These are phyloP conservation scores for Echria macrotheca DNA, from an alignment of 495 filamentous ascomycete species.

Conservation along the genomic window DNA sequence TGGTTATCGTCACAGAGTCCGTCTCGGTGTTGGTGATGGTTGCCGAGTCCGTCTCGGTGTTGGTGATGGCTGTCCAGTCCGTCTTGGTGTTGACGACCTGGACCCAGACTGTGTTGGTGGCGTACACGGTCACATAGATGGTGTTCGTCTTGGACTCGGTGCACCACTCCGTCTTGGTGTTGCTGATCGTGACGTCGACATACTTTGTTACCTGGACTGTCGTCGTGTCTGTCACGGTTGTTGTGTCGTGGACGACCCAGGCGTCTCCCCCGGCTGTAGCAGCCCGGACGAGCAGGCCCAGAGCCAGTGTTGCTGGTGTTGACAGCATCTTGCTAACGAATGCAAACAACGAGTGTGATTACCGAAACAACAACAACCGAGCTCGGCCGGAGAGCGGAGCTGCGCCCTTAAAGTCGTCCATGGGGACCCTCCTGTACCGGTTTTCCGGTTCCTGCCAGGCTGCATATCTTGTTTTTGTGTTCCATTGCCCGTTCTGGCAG, in stretches of 20 bases:
- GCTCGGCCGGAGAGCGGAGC: no score
- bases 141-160: constrained; percentile 1
- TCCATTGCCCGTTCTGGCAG: background rate
- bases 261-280: background rate
- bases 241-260: background rate
- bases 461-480: background rate
- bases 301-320: background rate
- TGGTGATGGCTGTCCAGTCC: background rate
- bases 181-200: constrained; percentile 2
- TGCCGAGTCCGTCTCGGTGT: constrained; percentile 7
- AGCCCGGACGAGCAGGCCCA: background rate
- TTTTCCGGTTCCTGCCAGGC: background rate
- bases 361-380: no score
- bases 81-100: background rate
- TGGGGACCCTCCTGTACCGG: no score
- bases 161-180: constrained; percentile 3
- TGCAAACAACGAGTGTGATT: constrained; percentile 8
- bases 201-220: constrained; percentile 7
- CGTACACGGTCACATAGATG: constrained; percentile 1
- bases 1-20: constrained; percentile 5
- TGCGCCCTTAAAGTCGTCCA: no score
- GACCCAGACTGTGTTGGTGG: constrained; percentile 6
- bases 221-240: background rate
- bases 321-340: constrained; percentile 5
- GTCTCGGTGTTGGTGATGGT: constrained; percentile 12